A percentile compares a stretch with the other conserved stretches of the same genome.
These are phyloP conservation scores for Erysimum cheiranthoides DNA, from an alignment of 345 rosid genomes.

Conservation along the genomic window DNA sequence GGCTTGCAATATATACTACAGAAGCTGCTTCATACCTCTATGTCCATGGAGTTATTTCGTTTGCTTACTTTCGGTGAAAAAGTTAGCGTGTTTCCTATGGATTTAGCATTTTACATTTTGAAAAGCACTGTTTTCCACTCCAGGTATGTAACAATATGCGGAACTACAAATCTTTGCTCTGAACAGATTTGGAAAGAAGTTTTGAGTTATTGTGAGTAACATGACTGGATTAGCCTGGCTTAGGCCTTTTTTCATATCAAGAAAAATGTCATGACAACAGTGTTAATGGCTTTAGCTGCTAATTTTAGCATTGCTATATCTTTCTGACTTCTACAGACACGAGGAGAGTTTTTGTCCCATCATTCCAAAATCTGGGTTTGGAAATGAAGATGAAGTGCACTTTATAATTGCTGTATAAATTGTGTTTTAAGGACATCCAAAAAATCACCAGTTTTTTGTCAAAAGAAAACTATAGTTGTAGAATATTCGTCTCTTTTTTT, in stretches of 20 bases:
- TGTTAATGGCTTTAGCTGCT: background rate
- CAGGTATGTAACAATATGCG: background rate
- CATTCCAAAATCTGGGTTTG: constrained; percentile 30
- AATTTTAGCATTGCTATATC: background rate
- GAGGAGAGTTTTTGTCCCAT: constrained; percentile 33
- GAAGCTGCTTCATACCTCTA: background rate
- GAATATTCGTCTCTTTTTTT: constrained; percentile 24
- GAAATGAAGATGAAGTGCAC: constrained; percentile 6
- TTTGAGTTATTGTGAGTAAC: constrained; percentile 10
- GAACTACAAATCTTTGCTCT: constrained; percentile 14
- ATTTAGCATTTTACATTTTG: background rate
- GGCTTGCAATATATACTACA: background rate
- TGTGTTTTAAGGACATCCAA: constrained; percentile 12
- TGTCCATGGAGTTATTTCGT: background rate
- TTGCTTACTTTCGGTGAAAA: constrained; percentile 4
- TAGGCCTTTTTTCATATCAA: constrained; percentile 10
- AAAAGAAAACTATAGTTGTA: constrained; percentile 11
- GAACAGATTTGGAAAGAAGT: background rate
- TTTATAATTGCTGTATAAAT: constrained; percentile 16
- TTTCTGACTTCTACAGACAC: constrained; percentile 28
- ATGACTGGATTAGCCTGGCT: constrained; percentile 13
- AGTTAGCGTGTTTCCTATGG: background rate
- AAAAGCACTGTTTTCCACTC: background rate
- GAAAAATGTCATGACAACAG: constrained; percentile 14
- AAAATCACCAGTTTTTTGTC: constrained; percentile 12